Percentiles rank a stretch among this genome's conserved stretches.
These are phyloP conservation scores for Geotrichum klebahnii DNA, from an alignment of 1,139 yeast genomes.

Conservation along the genomic window DNA sequence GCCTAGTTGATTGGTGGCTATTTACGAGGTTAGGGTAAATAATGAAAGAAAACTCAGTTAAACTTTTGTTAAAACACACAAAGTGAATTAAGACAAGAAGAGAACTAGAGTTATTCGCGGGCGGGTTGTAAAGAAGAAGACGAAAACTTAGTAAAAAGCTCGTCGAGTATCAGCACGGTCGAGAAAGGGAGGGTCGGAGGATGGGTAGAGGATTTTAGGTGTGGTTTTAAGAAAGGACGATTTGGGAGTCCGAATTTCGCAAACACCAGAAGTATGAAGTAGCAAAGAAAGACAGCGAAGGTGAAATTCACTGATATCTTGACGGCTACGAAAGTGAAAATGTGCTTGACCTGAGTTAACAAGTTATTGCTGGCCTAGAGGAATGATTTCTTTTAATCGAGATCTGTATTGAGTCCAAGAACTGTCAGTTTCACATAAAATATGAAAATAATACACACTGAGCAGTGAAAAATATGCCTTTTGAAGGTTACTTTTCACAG, in stretches of 20 bases:
- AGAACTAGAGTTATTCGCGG: constrained; percentile 10
- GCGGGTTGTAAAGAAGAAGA: constrained; percentile 7
- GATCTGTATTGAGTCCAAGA: not conserved
- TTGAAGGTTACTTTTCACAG: not conserved
- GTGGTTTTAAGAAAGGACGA: not conserved
- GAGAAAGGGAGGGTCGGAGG: not conserved
- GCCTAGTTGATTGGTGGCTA: not conserved
- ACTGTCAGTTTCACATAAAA: constrained; percentile 1
- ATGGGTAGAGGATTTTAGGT: not conserved
- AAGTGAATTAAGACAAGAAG: not conserved
- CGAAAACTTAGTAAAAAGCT: constrained; percentile 33
- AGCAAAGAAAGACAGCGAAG: not conserved
- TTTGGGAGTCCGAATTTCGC: not conserved
- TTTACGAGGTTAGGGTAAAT: constrained; percentile 3
- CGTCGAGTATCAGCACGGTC: constrained; percentile 23
- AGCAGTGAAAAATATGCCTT: not conserved
- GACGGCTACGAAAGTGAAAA: not conserved
- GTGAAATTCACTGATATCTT: not conserved
- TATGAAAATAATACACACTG: not conserved
- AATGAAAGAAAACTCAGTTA: not conserved
- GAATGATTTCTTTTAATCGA: constrained; percentile 1
- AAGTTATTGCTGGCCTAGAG: constrained; percentile 5
- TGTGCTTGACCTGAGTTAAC: constrained; percentile 10
- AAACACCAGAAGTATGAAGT: not conserved
- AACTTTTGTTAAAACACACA: constrained; percentile 3